A percentile compares a stretch with the other conserved stretches of the same genome.
Evolutionary conservation across 2,329 filamentous ascomycete genomes (phyloP).

Genomic region (Ophiostoma perfectum): DNA sequence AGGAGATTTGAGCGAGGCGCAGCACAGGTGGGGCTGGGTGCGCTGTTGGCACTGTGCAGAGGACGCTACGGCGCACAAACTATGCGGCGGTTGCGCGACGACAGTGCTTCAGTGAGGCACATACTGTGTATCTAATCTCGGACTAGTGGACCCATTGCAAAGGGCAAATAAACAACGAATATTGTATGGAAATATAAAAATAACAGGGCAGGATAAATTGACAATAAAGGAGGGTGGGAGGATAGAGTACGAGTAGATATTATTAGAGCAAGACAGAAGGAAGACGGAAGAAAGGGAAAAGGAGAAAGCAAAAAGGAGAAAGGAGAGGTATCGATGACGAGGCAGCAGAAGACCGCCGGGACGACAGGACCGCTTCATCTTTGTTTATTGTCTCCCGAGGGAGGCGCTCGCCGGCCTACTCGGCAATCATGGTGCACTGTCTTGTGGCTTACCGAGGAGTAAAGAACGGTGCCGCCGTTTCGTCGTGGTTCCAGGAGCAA

Average conservation of each 20-base stretch:
- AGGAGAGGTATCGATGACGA: too few relatives aligned
- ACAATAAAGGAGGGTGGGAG: slow-evolving; percentile 1
- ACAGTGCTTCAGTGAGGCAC: not conserved
- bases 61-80: not conserved
- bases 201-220: slow-evolving; percentile 8
- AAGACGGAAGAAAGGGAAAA: not conserved
- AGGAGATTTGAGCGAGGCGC: slow-evolving; percentile 28
- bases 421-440: too few relatives aligned
- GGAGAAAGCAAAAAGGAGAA: too few relatives aligned
- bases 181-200: not conserved
- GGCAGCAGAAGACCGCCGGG: too few relatives aligned
- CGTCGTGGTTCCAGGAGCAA: slow-evolving; percentile 4
- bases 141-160: not conserved
- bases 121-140: slow-evolving; percentile 2
- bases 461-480: not conserved
- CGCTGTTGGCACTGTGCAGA: slow-evolving; percentile 2
- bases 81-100: not conserved
- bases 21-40: slow-evolving; percentile 16
- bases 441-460: too few relatives aligned
- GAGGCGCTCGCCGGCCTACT: too few relatives aligned
- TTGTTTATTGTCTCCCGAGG: rapidly evolving
- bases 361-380: too few relatives aligned
- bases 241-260: not conserved
- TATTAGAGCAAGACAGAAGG: not conserved
- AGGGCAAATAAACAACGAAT: not conserved